Evolutionary conservation across 2,329 filamentous ascomycete species (phyloP), one percentile per base, ranked within the genome.

Genomic region (Zasmidium citrigriseum): DNA sequence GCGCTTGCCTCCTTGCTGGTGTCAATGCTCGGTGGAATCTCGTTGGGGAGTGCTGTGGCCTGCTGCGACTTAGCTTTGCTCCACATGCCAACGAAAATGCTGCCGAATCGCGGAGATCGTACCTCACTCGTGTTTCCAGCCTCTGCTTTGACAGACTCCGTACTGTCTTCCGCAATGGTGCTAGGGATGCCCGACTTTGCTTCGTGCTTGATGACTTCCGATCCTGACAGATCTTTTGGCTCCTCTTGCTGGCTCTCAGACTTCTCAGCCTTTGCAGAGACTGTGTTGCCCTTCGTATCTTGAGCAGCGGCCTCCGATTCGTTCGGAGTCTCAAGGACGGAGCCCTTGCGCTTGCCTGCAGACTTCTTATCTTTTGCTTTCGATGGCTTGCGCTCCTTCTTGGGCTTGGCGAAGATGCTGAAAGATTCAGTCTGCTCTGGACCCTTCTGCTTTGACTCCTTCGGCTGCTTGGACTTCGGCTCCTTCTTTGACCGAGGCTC

Each of bases 401-500:
- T 27, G 24, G 29, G 25, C 52, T 58, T 70, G 16, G 57, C 61
- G 47, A 72, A 74, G 22, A 69, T 59, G 53, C 68, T 73, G 21
- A 72, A 61, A 12, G 72, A 72, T 27, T 72, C 70, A 0, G 72
- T 73, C 65, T 73, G 67, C n/a, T 67, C 68, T 3, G 72, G 71
- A 34, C 72, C 72, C 55, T 72, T 72, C 18, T 62, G 23, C 60
- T 71, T 73, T 9, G 62, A 29, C 11, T 47, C 22, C 59, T 66
- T 68, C 55, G 58, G n/a, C 52, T 5, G 44, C 46, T 20, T 57
- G 54, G 21, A 52, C 46, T 29, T 51, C 27, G 34, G 47, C 14
- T 22, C 23, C 20, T 51, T 48, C 24, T 9, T 46, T 20, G 5
- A 21, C 34, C 48, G 23, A 48, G 7, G 18, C 25, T 20, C 12